phyloP scores from a whole-genome alignment of 2,329 filamentous ascomycete genomes.

The Colletotrichum chlorophyti region DNA sequence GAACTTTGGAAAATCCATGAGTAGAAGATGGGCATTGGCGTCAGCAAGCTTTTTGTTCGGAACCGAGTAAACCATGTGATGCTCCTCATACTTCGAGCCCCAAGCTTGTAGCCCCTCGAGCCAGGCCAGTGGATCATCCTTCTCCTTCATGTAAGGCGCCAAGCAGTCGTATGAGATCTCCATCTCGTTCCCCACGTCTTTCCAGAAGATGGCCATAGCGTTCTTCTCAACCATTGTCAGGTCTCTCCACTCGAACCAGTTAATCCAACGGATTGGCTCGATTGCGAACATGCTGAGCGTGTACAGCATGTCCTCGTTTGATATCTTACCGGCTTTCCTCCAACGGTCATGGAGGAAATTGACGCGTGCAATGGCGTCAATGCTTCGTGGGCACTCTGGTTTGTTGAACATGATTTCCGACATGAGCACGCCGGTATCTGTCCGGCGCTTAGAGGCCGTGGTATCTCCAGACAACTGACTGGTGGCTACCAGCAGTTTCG shows the following conservation, averaged over 20 bases:
- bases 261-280: constrained; percentile 61
- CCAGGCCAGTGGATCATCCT: constrained; percentile 58
- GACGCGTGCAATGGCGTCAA: constrained; percentile 65
- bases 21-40: neutral
- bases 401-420: constrained; percentile 52
- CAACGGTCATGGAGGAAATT: constrained; percentile 69
- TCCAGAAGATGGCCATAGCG: constrained; percentile 64
- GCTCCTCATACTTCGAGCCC: constrained; percentile 56
- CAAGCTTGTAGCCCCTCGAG: constrained; percentile 56
- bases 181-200: constrained; percentile 61
- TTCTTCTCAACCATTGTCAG: constrained; percentile 61
- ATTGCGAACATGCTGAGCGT: constrained; percentile 66
- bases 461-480: constrained; percentile 48
- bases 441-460: constrained; percentile 59
- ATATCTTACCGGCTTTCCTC: constrained; percentile 63
- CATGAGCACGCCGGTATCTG: constrained; percentile 57
- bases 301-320: constrained; percentile 69
- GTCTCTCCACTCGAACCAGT: constrained; percentile 62
- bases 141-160: constrained; percentile 44
- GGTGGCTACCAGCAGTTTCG: constrained; percentile 54
- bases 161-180: constrained; percentile 55
- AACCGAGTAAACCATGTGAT: constrained; percentile 49
- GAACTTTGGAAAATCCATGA: constrained; percentile 7
- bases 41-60: constrained; percentile 16
- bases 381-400: constrained; percentile 49